Evolutionary conservation across 164 flowering plant genomes (phyloP), one percentile per base, ranked within the genome.

Genomic region (Magnolia sinica): DNA sequence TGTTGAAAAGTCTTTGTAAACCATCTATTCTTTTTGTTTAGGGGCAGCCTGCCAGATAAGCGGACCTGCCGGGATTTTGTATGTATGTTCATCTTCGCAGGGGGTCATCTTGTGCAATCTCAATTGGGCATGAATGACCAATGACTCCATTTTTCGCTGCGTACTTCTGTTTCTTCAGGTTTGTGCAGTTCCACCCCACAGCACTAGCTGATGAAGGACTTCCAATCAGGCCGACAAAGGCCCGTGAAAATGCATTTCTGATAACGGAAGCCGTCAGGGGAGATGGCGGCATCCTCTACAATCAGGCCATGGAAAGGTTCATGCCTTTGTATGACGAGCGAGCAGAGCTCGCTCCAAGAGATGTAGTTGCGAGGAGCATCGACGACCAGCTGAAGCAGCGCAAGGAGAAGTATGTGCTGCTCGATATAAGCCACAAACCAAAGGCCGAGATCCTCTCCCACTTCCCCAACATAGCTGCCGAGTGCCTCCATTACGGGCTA

Each of bases 131-230:
- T 37, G 45, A 5, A 37, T 37, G 7, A 37, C 45, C 45, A 37
- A 37, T 4, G 45, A 37, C 45, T 37, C 45, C 45, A 37, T 4
- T 37, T 37, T 37, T 37, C 45, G 45, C 13, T 55, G 61, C 0
- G 61, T 55, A 4, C 13, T 55, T 55, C 61, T 55, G 18, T 14
- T 82, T 78, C 20, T 55, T 72, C 89, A 96, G 99, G 85, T 96
- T 96, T 82, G 98, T 96, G 79, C 99, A 96, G 85, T 96, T 96
- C 81, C 99, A 96, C 80, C 99, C 98, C 50, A 96, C 99, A 49
- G 98, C 99, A 64, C 87, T 96, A 74, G 98, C 99, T 51, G 98
- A 94, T 73, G 95, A 92, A 83, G 99, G 98, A 29, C 96, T 94
- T 77, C 96, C 99, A 8, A 69, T 85, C 24, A 85, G 78, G 82